Evolutionary conservation across 139 green algal species (phyloP).

Genomic region (Ettlia oleoabundans): DNA sequence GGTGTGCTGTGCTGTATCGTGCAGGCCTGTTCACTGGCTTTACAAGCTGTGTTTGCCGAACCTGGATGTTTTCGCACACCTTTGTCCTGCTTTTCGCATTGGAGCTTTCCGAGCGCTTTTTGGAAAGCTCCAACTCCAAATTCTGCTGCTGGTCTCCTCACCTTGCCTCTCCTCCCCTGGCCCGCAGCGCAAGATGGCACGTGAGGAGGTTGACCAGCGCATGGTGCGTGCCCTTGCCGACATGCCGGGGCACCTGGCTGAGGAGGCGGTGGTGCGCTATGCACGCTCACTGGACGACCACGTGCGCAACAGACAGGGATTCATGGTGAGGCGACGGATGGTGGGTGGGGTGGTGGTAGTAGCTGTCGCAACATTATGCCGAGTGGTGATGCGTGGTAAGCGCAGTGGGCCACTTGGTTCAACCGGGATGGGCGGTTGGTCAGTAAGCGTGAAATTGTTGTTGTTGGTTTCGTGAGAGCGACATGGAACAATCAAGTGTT

Average conservation of each 20-base stretch:
- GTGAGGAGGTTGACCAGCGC: conserved; percentile 53
- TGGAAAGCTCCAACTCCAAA: not conserved
- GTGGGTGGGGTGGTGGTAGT: not conserved
- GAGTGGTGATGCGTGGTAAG: too few relatives aligned
- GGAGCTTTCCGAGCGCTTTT: not conserved
- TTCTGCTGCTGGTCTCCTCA: not conserved
- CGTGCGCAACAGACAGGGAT: conserved; percentile 62
- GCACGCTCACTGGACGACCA: conserved; percentile 40
- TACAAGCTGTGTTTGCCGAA: too few relatives aligned
- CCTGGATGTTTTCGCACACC: too few relatives aligned
- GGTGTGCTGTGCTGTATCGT: not conserved
- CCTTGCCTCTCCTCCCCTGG: not conserved
- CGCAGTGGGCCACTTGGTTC: too few relatives aligned
- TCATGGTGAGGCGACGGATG: conserved; percentile 51
- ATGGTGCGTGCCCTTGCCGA: conserved; percentile 57
- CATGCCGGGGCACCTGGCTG: conserved; percentile 42
- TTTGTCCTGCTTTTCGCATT: too few relatives aligned
- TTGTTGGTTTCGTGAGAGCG: too few relatives aligned
- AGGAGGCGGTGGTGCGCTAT: conserved; percentile 60
- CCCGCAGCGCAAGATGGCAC: conserved; percentile 47
- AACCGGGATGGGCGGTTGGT: too few relatives aligned
- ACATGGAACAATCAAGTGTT: too few relatives aligned
- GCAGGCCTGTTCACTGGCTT: not conserved
- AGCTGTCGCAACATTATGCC: not conserved
- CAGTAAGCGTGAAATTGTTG: too few relatives aligned